Conservation (phyloP, 2,329 filamentous ascomycete species). For the Emericellopsis atlantica region DNA sequence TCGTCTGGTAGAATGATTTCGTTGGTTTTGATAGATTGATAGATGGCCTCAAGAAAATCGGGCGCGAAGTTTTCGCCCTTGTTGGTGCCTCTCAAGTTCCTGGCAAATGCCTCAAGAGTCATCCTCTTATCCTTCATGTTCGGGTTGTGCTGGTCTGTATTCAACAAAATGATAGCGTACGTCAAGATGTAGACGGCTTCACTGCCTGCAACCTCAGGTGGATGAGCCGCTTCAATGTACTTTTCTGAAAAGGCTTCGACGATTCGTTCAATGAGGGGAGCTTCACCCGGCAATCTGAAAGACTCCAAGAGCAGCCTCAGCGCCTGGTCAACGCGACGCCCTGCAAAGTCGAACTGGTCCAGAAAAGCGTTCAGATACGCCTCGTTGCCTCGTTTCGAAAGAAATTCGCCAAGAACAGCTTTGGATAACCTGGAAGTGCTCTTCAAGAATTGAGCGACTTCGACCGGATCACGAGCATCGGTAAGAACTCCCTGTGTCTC, state of each 20-base stretch:
- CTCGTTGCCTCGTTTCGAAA: conserved; percentile 86
- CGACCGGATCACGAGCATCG: conserved; percentile 58
- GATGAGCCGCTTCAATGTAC: conserved; percentile 59
- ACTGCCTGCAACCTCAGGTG: conserved; percentile 67
- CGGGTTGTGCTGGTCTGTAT: conserved; percentile 93
- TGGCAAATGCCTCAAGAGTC: conserved; percentile 69
- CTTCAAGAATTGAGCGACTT: conserved; percentile 76
- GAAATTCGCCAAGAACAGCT: conserved; percentile 78
- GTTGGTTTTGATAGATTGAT: conserved; percentile 78
- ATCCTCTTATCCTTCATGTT: conserved; percentile 79
- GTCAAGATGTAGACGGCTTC: conserved; percentile 84
- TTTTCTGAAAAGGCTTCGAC: conserved; percentile 77
- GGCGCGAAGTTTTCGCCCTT: conserved; percentile 70
- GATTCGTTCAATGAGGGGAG: conserved; percentile 84
- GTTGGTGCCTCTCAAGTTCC: conserved; percentile 86
- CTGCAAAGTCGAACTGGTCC: conserved; percentile 74
- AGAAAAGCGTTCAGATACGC: conserved; percentile 75
- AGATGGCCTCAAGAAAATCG: conserved; percentile 77
- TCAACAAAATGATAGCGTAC: conserved; percentile 95
- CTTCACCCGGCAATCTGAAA: conserved; percentile 89
- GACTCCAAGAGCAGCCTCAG: conserved; percentile 76
- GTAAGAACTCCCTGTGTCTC: conserved; percentile 77
- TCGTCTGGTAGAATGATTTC: conserved; percentile 97
- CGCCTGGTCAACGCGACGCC: conserved; percentile 82
- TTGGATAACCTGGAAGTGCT: conserved; percentile 84